These are phyloP conservation scores for Laguncularia racemosa DNA, from an alignment of 345 rosid genomes.

Conservation along the genomic window DNA sequence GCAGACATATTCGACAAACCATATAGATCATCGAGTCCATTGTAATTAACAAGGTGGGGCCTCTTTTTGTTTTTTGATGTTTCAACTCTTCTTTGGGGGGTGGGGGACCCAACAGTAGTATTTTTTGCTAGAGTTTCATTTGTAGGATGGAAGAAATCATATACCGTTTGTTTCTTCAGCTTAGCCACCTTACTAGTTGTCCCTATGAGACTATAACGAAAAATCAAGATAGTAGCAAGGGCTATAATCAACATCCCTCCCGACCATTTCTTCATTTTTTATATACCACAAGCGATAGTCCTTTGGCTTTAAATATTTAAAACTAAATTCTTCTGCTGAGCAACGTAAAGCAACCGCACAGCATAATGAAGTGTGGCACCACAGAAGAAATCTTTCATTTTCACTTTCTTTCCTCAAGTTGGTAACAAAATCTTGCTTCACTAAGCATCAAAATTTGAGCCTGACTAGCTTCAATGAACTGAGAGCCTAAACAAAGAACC, in stretches of 20 bases:
- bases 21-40: slow-evolving; percentile 57
- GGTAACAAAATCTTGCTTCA: no score
- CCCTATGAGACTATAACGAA: slow-evolving; percentile 43
- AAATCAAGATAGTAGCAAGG: slow-evolving; percentile 46
- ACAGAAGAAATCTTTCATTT: no score
- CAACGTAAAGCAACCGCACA: not conserved
- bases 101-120: slow-evolving; percentile 14
- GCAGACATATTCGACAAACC: slow-evolving; percentile 32
- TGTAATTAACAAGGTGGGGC: slow-evolving; percentile 32
- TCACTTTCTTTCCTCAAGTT: no score
- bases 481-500: no score
- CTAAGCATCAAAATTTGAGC: no score
- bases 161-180: slow-evolving; percentile 30
- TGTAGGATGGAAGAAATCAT: slow-evolving; percentile 37
- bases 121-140: slow-evolving; percentile 18
- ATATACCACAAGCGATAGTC: not conserved
- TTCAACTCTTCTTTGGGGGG: slow-evolving; percentile 7
- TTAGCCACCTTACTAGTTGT: slow-evolving; percentile 12
- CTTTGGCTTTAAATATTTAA: not conserved
- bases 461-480: no score
- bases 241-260: slow-evolving; percentile 57
- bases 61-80: slow-evolving; percentile 20
- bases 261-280: slow-evolving; percentile 60
- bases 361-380: not conserved
- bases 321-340: not conserved